phyloP scores from a whole-genome alignment of 1,284 basidiomycete species.

The Xerocomus minutiporus region DNA sequence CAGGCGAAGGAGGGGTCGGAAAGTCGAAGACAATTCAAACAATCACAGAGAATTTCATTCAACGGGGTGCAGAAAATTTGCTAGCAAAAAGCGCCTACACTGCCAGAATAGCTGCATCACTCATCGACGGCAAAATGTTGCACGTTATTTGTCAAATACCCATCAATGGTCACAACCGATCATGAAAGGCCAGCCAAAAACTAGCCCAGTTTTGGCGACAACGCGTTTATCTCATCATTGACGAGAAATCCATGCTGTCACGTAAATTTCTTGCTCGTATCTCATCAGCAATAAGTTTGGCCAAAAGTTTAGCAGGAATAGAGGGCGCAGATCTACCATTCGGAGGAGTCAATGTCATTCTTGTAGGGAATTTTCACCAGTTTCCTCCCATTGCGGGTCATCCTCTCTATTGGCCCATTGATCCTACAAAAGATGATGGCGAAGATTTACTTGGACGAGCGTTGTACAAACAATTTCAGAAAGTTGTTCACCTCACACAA shows the following conservation, averaged over 20 bases:
- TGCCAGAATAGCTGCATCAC: constrained; percentile 34
- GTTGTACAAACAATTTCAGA: constrained; percentile 19
- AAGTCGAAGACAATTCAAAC: constrained; percentile 37
- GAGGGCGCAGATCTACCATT: background rate
- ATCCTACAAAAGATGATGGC: background rate
- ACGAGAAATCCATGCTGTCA: constrained; percentile 1
- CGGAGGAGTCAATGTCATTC: background rate
- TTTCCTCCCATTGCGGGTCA: background rate
- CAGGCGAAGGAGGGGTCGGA: constrained; percentile 37
- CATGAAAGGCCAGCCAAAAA: background rate
- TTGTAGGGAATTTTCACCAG: background rate
- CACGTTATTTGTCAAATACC: constrained; percentile 14
- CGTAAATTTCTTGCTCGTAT: constrained; percentile 1
- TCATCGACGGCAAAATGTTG: constrained; percentile 32
- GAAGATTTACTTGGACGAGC: constrained; percentile 17
- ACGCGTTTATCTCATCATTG: background rate
- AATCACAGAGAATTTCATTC: constrained; percentile 26
- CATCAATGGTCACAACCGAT: background rate
- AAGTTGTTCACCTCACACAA: background rate
- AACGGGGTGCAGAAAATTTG: background rate
- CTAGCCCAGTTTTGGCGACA: background rate
- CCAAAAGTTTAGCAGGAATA: background rate
- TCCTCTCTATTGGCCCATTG: background rate
- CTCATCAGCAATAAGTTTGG: background rate
- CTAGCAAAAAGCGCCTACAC: constrained; percentile 34